Conservation (phyloP, 2,329 filamentous ascomycete species). For the Cladosporium sp. region DNA sequence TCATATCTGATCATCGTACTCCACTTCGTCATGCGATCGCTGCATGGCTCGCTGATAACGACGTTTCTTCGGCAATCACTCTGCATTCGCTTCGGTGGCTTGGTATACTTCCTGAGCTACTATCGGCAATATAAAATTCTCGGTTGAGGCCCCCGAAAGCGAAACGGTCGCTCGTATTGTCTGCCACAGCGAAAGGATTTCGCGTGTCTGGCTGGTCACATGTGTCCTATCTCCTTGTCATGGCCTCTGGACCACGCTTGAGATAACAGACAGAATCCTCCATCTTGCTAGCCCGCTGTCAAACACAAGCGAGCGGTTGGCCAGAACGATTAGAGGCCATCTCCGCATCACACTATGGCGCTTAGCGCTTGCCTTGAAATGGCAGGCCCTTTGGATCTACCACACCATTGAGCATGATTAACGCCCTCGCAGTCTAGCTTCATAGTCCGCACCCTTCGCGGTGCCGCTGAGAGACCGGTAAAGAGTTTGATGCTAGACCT, state of each 20-base stretch:
- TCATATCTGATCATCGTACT: background rate
- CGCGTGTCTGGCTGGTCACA: background rate
- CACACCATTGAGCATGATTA: background rate
- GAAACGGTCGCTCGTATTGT: background rate
- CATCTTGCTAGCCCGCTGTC: background rate
- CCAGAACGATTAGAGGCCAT: background rate
- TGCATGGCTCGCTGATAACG: background rate
- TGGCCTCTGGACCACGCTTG: background rate
- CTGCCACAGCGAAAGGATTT: background rate
- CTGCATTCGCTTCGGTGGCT: background rate
- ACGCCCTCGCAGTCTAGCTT: background rate
- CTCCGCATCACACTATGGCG: background rate
- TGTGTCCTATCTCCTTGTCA: background rate
- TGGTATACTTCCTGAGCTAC: background rate
- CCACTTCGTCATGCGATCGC: background rate
- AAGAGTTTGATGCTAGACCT: too few relatives aligned
- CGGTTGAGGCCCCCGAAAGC: background rate
- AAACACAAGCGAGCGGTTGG: background rate
- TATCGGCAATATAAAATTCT: background rate
- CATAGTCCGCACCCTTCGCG: too few relatives aligned
- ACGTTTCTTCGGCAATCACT: background rate
- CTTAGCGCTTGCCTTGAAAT: constrained; percentile 9
- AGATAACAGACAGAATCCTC: constrained; percentile 5
- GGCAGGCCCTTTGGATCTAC: constrained; percentile 1
- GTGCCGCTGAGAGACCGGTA: too few relatives aligned